A percentile compares a stretch with the other conserved stretches of the same genome.
Conservation (phyloP, 257 asterid species). For the Jacaranda copaia region DNA sequence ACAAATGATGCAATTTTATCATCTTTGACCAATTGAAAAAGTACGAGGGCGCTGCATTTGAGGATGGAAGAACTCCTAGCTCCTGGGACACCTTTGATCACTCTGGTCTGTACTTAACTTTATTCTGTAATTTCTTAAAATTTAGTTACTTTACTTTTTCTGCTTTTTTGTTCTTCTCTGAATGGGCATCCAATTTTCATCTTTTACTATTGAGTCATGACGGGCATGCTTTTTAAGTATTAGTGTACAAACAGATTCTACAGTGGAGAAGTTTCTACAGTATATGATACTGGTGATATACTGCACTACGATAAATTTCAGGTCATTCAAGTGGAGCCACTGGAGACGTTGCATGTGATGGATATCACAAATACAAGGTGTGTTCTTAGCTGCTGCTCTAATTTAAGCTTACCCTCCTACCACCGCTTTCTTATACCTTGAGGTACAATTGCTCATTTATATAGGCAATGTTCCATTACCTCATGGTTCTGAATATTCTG, state of each 20-base stretch:
- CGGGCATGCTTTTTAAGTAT: background rate
- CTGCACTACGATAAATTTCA: slow-evolving; percentile 10
- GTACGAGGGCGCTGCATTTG: slow-evolving; percentile 59
- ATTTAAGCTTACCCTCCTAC: background rate
- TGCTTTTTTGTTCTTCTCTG: background rate
- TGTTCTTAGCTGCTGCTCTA: background rate
- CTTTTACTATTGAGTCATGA: too few relatives aligned
- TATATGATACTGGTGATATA: background rate
- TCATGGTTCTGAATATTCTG: background rate
- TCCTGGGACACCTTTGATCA: slow-evolving; percentile 54
- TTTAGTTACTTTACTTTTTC: background rate
- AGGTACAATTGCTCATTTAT: background rate
- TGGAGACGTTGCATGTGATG: slow-evolving; percentile 53
- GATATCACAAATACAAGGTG: slow-evolving; percentile 63
- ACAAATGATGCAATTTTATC: background rate
- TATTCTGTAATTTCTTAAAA: background rate
- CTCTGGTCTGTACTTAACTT: slow-evolving; percentile 29
- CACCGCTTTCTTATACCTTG: background rate
- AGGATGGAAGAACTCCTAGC: slow-evolving; percentile 67
- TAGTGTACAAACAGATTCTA: background rate
- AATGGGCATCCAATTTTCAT: background rate
- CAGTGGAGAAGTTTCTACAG: too few relatives aligned
- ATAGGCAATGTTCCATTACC: background rate
- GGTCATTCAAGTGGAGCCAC: slow-evolving; percentile 44
- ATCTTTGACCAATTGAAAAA: slow-evolving; percentile 1